Evolutionary conservation across 192 early-diverging fungal genomes (phyloP).

Genomic region (Nowakowskiella sp.): DNA sequence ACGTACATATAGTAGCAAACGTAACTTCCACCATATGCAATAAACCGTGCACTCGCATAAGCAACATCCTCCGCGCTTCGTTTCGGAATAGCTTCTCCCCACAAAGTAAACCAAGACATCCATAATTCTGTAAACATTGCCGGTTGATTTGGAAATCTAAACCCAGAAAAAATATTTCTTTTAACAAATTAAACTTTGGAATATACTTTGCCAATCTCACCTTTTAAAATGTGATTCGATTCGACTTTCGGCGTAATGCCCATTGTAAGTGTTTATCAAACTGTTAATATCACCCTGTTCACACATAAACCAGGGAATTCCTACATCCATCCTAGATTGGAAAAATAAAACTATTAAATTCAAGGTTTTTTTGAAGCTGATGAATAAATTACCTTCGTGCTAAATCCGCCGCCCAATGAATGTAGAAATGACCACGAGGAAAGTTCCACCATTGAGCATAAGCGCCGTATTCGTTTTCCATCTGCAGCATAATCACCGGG

Average conservation of each 20-base stretch:
- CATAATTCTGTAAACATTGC: constrained; percentile 52
- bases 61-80: constrained; percentile 50
- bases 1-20: constrained; percentile 48
- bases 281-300: constrained; percentile 26
- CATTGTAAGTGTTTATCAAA: constrained; percentile 6
- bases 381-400: constrained; percentile 16
- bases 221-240: too few species aligned
- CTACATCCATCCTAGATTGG: constrained; percentile 23
- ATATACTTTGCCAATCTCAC: too few species aligned
- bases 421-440: constrained; percentile 20
- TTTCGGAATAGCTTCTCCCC: constrained; percentile 33
- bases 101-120: constrained; percentile 55
- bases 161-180: too few species aligned
- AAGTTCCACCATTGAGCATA: background rate
- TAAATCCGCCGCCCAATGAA: constrained; percentile 31
- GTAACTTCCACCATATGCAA: constrained; percentile 49
- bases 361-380: background rate
- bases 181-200: too few species aligned
- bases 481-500: constrained; percentile 51
- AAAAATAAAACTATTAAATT: constrained; percentile 5
- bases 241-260: constrained; percentile 12
- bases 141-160: constrained; percentile 32
- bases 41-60: constrained; percentile 46
- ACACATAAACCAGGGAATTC: constrained; percentile 60
- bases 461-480: constrained; percentile 56